A percentile compares a stretch with the other conserved stretches of the same genome.
Evolutionary conservation across 805 yeast species (phyloP).

Genomic region (Yamadazyma nakazawae): DNA sequence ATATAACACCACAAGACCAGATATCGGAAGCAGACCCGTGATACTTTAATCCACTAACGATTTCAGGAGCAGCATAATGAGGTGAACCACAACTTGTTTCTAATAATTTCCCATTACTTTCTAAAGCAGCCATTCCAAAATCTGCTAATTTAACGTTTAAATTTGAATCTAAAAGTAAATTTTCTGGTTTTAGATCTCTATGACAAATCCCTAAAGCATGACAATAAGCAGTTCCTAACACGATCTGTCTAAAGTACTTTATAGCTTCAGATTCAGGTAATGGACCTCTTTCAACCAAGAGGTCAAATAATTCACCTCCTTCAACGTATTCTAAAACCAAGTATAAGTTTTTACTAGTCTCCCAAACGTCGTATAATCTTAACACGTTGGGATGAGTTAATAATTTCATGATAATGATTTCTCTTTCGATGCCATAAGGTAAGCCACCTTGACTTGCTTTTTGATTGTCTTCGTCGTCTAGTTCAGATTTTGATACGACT

Average conservation of each 20-base stretch:
- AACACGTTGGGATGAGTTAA: conserved; percentile 91
- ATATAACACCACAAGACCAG: conserved; percentile 85
- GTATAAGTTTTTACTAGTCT: conserved; percentile 84
- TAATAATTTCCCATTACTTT: conserved; percentile 62
- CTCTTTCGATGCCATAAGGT: conserved; percentile 96
- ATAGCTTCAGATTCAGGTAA: conserved; percentile 72
- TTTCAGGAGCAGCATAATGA: conserved; percentile 86
- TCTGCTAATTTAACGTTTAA: conserved; percentile 77
- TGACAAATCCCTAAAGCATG: conserved; percentile 80
- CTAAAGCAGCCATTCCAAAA: conserved; percentile 88
- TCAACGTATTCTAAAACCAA: conserved; percentile 79
- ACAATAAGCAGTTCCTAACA: conserved; percentile 75
- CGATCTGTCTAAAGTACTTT: conserved; percentile 71
- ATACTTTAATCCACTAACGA: conserved; percentile 71
- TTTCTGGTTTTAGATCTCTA: conserved; percentile 81
- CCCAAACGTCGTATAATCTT: conserved; percentile 97
- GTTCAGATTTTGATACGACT: conserved; percentile 67
- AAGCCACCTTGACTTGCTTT: conserved; percentile 40
- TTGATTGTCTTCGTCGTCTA: conserved; percentile 38
- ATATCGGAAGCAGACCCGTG: conserved; percentile 85
- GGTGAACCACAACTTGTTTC: conserved; percentile 88
- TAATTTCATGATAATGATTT: conserved; percentile 94
- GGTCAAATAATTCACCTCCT: conserved; percentile 83
- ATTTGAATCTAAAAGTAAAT: conserved; percentile 62
- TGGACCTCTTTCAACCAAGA: conserved; percentile 67